Conservation (phyloP, 129 eudicot genomes). For the Cynara cardunculus region DNA sequence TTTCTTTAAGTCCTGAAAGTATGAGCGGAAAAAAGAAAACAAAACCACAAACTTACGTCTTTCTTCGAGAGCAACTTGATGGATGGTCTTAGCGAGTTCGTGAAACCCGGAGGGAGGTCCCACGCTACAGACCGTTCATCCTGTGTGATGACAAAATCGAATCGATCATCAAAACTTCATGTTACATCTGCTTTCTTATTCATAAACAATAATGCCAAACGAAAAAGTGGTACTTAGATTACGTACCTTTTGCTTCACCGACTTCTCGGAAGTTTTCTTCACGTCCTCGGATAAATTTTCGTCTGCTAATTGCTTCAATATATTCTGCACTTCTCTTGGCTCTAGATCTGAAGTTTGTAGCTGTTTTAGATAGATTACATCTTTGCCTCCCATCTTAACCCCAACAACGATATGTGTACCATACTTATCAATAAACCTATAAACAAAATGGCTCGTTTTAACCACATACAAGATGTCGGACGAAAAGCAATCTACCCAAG, state of each 20-base stretch:
- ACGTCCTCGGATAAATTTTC: constrained; percentile 43
- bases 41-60: constrained; percentile 42
- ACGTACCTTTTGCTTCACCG: constrained; percentile 54
- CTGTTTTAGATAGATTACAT: constrained; percentile 87
- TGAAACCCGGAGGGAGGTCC: constrained; percentile 41
- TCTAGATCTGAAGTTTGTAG: constrained; percentile 68
- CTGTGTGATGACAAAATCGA: constrained; percentile 27
- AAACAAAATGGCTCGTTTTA: background rate
- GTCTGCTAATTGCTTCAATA: constrained; percentile 79
- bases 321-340: constrained; percentile 68
- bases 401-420: constrained; percentile 96
- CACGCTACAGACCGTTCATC: constrained; percentile 35
- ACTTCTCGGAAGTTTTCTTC: constrained; percentile 16
- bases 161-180: background rate
- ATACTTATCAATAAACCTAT: constrained; percentile 85
- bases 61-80: constrained; percentile 48
- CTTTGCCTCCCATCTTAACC: constrained; percentile 99
- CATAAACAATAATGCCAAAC: background rate
- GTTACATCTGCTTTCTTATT: constrained; percentile 11
- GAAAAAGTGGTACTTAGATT: background rate
- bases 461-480: background rate
- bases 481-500: background rate
- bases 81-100: constrained; percentile 47
- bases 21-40: background rate
- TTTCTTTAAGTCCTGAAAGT: background rate